A percentile compares a stretch with the other conserved stretches of the same genome.
phyloP scores from a whole-genome alignment of 1,139 yeast genomes.

The Diutina sp. region DNA sequence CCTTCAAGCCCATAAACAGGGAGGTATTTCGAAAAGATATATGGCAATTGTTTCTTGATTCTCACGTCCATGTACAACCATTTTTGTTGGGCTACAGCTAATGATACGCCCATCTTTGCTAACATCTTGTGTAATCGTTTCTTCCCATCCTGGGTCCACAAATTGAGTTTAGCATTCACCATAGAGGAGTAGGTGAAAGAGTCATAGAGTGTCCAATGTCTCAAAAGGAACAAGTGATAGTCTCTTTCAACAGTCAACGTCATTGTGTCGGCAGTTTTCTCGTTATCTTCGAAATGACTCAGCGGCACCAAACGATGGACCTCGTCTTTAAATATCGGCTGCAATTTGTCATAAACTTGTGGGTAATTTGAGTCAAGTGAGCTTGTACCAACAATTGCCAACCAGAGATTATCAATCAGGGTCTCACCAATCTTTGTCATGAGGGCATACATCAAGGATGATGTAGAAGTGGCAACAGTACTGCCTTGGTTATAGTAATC shows the following conservation, averaged over 20 bases:
- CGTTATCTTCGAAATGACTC: conserved; percentile 6
- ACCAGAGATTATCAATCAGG: conserved; percentile 60
- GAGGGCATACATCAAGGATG: conserved; percentile 71
- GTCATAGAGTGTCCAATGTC: conserved; percentile 92
- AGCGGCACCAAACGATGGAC: conserved; percentile 51
- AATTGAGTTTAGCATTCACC: conserved; percentile 72
- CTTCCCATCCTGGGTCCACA: conserved; percentile 90
- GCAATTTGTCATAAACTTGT: conserved; percentile 58
- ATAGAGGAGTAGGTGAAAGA: conserved; percentile 83
- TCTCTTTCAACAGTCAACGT: conserved; percentile 65
- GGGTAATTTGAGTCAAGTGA: conserved; percentile 69
- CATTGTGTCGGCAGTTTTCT: conserved; percentile 51
- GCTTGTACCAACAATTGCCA: conserved; percentile 79
- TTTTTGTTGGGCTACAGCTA: conserved; percentile 78
- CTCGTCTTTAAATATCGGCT: conserved; percentile 72
- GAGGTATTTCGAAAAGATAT: conserved; percentile 57
- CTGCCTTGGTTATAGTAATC: conserved; percentile 77
- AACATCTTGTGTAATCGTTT: conserved; percentile 79
- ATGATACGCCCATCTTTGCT: conserved; percentile 92
- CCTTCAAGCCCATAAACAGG: conserved; percentile 76
- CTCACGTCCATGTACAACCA: conserved; percentile 86
- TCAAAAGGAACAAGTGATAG: conserved; percentile 70
- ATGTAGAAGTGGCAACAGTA: conserved; percentile 58
- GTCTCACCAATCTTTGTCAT: conserved; percentile 59
- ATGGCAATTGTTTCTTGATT: conserved; percentile 60